Conservation (phyloP, 106 monocot species). For the Phalaenopsis equestris region DNA sequence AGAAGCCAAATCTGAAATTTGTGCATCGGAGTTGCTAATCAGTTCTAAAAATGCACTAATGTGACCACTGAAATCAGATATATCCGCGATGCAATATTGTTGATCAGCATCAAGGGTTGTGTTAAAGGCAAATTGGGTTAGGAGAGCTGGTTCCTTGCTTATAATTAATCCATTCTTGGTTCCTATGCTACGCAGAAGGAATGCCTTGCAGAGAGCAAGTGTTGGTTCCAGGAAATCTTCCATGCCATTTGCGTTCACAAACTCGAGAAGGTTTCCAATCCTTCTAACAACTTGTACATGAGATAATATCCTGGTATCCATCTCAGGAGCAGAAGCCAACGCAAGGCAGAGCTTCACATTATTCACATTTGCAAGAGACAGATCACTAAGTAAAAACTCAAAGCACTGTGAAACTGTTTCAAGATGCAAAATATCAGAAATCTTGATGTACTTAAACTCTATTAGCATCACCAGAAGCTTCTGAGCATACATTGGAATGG, state of each 20-base stretch:
- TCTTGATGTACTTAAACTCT: constrained; percentile 66
- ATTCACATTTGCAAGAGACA: constrained; percentile 82
- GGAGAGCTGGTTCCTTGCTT: constrained; percentile 57
- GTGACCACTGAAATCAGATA: constrained; percentile 72
- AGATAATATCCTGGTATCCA: constrained; percentile 69
- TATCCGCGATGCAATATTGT: constrained; percentile 52
- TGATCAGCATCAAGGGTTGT: constrained; percentile 46
- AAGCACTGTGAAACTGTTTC: constrained; percentile 81
- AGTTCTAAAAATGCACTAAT: constrained; percentile 68
- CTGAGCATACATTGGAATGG: constrained; percentile 97
- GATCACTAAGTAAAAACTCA: constrained; percentile 67
- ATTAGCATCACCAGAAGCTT: constrained; percentile 89
- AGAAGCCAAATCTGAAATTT: constrained; percentile 73
- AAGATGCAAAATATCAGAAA: constrained; percentile 63
- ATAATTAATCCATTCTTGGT: constrained; percentile 39
- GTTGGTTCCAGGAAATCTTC: constrained; percentile 93
- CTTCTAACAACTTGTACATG: constrained; percentile 67
- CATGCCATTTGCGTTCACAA: constrained; percentile 80
- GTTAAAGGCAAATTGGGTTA: constrained; percentile 34
- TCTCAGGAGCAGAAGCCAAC: constrained; percentile 78
- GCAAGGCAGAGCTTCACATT: constrained; percentile 91
- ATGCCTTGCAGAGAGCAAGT: constrained; percentile 75
- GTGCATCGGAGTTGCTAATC: constrained; percentile 29
- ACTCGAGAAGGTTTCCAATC: constrained; percentile 91
- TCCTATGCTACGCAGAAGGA: constrained; percentile 70